Conservation (phyloP, 768 basidiomycete species). For the Lanmaoa pseudosensibilis region DNA sequence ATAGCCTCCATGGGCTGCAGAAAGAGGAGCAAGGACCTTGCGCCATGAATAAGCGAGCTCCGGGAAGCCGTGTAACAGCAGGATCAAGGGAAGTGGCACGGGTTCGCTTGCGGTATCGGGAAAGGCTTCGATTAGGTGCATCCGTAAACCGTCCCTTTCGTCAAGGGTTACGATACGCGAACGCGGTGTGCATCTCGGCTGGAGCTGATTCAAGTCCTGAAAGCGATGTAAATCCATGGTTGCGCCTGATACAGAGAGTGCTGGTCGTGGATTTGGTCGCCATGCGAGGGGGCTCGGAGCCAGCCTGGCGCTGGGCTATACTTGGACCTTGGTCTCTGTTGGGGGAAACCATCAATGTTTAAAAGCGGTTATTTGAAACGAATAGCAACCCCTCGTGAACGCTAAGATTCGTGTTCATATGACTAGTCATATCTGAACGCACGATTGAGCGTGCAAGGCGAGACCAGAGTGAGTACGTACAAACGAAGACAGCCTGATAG, state of each 20-base stretch:
- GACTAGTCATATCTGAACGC: background rate
- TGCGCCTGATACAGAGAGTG: background rate
- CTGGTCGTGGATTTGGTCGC: background rate
- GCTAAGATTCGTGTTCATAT: background rate
- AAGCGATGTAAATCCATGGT: slow-evolving; percentile 17
- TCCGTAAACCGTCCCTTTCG: slow-evolving; percentile 42
- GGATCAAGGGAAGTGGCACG: slow-evolving; percentile 43
- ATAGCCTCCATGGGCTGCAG: slow-evolving; percentile 44
- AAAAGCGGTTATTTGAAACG: slow-evolving; percentile 3
- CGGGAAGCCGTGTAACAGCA: slow-evolving; percentile 68
- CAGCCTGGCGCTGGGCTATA: background rate
- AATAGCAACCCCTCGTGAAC: background rate
- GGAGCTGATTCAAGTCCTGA: slow-evolving; percentile 18
- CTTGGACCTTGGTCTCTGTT: background rate
- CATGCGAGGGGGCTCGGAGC: background rate
- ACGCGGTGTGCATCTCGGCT: slow-evolving; percentile 36
- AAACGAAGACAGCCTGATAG: background rate
- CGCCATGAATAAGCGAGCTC: slow-evolving; percentile 69
- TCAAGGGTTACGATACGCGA: slow-evolving; percentile 40
- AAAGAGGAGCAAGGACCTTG: slow-evolving; percentile 52
- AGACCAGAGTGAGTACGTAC: slow-evolving; percentile 13
- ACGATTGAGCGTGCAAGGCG: background rate
- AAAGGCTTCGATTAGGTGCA: slow-evolving; percentile 52
- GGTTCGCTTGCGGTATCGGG: slow-evolving; percentile 24
- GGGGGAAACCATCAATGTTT: background rate